Evolutionary conservation across 345 rosid species (phyloP).

Genomic region (Euphorbia pulcherrima): DNA sequence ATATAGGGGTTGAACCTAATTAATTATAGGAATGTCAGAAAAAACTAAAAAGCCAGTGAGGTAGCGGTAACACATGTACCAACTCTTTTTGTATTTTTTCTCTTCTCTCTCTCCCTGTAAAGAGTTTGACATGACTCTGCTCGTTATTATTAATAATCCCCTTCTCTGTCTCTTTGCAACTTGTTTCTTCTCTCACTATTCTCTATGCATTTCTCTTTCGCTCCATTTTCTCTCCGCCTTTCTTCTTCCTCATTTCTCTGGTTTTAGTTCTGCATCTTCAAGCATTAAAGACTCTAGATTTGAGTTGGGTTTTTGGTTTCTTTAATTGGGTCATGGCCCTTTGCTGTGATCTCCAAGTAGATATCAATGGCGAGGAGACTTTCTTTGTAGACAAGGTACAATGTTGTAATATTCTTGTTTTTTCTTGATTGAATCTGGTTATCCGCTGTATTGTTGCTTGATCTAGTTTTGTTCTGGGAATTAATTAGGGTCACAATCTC

Average conservation of each 20-base stretch:
- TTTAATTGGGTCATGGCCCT: constrained; percentile 46
- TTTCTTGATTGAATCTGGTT: not conserved
- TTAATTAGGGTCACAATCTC: constrained; percentile 1
- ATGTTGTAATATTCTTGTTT: not conserved
- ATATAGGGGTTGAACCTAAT: too few relatives aligned
- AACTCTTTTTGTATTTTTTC: constrained; percentile 2
- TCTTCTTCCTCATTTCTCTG: constrained; percentile 10
- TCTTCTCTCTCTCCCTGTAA: not conserved
- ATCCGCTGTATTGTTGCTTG: not conserved
- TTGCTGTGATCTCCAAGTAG: constrained; percentile 86
- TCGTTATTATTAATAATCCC: not conserved
- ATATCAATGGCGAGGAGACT: constrained; percentile 87
- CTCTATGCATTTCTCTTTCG: not conserved
- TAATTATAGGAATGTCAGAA: constrained; percentile 10
- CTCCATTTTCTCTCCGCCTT: constrained; percentile 9
- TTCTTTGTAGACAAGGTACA: constrained; percentile 74
- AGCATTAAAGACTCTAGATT: constrained; percentile 15
- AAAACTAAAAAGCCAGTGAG: not conserved
- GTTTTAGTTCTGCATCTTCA: constrained; percentile 5
- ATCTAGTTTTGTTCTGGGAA: not conserved
- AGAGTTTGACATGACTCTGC: not conserved
- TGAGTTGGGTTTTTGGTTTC: constrained; percentile 16
- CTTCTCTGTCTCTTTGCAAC: not conserved
- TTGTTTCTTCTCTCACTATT: constrained; percentile 10
- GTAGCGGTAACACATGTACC: constrained; percentile 17